Evolutionary conservation across 106 monocot genomes (phyloP), one percentile per base, ranked within the genome.

Genomic region (Hemerocallis citrina): DNA sequence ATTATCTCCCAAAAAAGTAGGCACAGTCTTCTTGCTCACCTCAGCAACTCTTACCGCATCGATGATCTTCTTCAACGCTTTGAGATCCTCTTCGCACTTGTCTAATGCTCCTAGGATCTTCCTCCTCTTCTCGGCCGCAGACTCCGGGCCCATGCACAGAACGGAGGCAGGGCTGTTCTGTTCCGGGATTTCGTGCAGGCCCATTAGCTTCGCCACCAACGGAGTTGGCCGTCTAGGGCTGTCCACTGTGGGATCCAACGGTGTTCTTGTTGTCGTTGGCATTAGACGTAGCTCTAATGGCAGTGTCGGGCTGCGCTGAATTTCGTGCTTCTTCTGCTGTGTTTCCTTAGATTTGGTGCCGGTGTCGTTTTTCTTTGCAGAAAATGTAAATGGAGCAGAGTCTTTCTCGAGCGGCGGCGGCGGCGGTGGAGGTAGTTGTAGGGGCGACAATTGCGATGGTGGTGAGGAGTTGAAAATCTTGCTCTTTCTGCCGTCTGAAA

Each of bases 1-100:
- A n/a, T n/a, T n/a, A n/a, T 43, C 54, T 71, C 62, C 40, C 14
- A 22, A 20, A 14, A 35, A 41, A 8, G 60, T 54, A 0, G n/a
- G 55, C 4, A 36, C 49, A 34, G 30, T 33, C 56, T 47, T 39
- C 40, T 31, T 42, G 66, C 11, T 39, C 8, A 10, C 25, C 0
- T 83, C 82, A 1, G 59, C 77, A 20, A 61, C 14, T 12, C 68
- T 67, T 3, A 80, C 68, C 14, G 83, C 80, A 19, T 83, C 86
- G 51, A 92, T 92, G 58, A 86, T 92, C 75, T 57, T 67, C 56
- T 83, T 77, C 65, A 92, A 43, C 9, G 83, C 51, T 32, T 72
- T 65, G 29, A 92, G 75, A 47, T 86, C 86, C 71, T 80, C 83
- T 45, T 86, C 86, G 66, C 92, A 92, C 66, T 72, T 77, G 69